phyloP scores from a whole-genome alignment of 2,329 filamentous ascomycete species.

The Alternaria ventricosa region DNA sequence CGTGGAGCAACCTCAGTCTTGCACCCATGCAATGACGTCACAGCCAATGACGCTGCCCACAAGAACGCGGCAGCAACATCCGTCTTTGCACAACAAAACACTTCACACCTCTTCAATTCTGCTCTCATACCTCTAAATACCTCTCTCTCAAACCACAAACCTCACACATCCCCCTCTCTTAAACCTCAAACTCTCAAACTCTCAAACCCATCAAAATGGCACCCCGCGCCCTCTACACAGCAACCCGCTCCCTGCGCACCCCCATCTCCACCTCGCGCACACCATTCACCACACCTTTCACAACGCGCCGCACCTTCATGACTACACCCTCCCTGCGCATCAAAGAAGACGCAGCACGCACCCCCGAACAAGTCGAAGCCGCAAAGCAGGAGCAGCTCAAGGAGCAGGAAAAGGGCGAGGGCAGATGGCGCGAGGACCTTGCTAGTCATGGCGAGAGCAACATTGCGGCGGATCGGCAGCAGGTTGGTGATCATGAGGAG shows the following conservation, averaged over 20 bases:
- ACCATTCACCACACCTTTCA: background rate
- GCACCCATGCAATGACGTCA: slow-evolving; percentile 3
- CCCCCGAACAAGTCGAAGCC: slow-evolving; percentile 50
- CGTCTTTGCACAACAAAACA: background rate
- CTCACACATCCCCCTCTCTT: background rate
- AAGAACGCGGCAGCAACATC: slow-evolving; percentile 2
- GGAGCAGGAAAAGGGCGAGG: slow-evolving; percentile 52
- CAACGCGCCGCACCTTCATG: slow-evolving; percentile 36
- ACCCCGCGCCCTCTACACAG: slow-evolving; percentile 20
- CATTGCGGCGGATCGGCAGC: slow-evolving; percentile 52
- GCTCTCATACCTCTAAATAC: background rate
- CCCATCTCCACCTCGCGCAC: background rate
- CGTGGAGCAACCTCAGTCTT: background rate
- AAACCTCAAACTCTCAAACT: background rate
- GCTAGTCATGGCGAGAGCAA: slow-evolving; percentile 50
- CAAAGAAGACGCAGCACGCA: slow-evolving; percentile 51
- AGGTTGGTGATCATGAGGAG: slow-evolving; percentile 51
- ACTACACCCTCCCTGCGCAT: slow-evolving; percentile 40
- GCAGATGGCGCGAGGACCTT: slow-evolving; percentile 53
- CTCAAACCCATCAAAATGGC: slow-evolving; percentile 15
- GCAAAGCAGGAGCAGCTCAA: slow-evolving; percentile 54
- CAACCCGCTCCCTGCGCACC: slow-evolving; percentile 13
- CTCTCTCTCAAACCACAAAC: background rate
- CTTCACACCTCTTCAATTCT: background rate
- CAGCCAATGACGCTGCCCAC: background rate